Conservation (phyloP, 768 basidiomycete species). For the Pleurotus tuber-regium region DNA sequence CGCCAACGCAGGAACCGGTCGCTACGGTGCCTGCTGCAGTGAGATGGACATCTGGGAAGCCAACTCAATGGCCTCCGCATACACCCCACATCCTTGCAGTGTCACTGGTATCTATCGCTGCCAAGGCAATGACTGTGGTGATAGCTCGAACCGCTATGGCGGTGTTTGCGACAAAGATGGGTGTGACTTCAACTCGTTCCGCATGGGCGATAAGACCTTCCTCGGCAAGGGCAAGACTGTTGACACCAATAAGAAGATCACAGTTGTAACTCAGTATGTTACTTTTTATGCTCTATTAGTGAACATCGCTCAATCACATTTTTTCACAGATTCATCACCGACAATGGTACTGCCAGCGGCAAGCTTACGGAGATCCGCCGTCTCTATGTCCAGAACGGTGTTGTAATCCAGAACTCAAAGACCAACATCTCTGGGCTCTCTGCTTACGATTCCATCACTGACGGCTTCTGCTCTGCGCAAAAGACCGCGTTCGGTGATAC, state of each 20-base stretch:
- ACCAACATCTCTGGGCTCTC: constrained; percentile 29
- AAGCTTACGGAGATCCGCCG: constrained; percentile 25
- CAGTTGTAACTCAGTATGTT: constrained; percentile 36
- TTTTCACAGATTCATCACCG: constrained; percentile 33
- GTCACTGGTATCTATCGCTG: constrained; percentile 31
- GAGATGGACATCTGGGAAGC: constrained; percentile 51
- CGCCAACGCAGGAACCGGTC: constrained; percentile 36
- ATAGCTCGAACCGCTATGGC: constrained; percentile 1
- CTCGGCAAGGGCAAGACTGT: constrained; percentile 36
- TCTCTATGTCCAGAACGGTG: constrained; percentile 37
- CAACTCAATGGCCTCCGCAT: constrained; percentile 37
- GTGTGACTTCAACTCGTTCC: constrained; percentile 51
- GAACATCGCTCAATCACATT: background rate
- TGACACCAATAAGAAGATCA: constrained; percentile 37
- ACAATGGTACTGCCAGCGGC: constrained; percentile 15
- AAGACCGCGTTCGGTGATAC: constrained; percentile 34
- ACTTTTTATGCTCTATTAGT: background rate
- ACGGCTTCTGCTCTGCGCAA: constrained; percentile 35
- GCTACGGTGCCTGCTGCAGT: constrained; percentile 37
- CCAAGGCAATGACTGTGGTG: constrained; percentile 28
- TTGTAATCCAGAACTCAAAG: constrained; percentile 33
- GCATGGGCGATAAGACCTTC: constrained; percentile 37
- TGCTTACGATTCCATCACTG: constrained; percentile 35
- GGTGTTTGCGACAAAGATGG: constrained; percentile 42
- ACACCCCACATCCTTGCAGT: constrained; percentile 38